A percentile compares a stretch with the other conserved stretches of the same genome.
These are phyloP conservation scores for Neonectria faginata DNA, from an alignment of 2,329 filamentous ascomycete genomes.

Conservation along the genomic window DNA sequence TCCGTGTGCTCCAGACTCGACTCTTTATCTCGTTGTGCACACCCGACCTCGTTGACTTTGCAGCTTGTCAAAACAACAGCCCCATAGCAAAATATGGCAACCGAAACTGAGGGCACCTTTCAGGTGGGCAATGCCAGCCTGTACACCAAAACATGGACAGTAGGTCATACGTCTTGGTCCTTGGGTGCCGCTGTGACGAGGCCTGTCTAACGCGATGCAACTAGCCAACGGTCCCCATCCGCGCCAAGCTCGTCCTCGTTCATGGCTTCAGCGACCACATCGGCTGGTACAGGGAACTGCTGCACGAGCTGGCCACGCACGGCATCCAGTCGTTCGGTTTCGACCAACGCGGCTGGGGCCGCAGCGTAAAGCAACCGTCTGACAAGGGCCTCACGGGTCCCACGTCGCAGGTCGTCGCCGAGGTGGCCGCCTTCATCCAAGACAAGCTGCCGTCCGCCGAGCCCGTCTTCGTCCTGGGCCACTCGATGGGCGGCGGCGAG, in stretches of 20 bases:
- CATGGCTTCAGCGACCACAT: constrained; percentile 93
- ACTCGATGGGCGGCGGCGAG: constrained; percentile 91
- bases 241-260: constrained; percentile 82
- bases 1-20: background rate
- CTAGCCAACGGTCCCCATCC: constrained; percentile 66
- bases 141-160: constrained; percentile 70
- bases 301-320: constrained; percentile 73
- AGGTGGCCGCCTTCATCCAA: constrained; percentile 81
- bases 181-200: background rate
- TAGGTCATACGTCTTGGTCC: constrained; percentile 50
- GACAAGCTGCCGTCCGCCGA: constrained; percentile 64
- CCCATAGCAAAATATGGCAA: constrained; percentile 47
- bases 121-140: constrained; percentile 58
- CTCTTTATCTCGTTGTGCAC: background rate
- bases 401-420: constrained; percentile 77
- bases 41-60: background rate
- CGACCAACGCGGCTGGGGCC: constrained; percentile 92
- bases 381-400: constrained; percentile 80
- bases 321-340: constrained; percentile 83
- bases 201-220: constrained; percentile 26
- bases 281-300: constrained; percentile 80
- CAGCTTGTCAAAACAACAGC: background rate
- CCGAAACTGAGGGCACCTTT: constrained; percentile 63
- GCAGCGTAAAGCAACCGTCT: constrained; percentile 69
- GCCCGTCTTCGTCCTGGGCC: constrained; percentile 87